Base-by-base conservation (phyloP, 768 basidiomycete species). In the Lentinula raphanica region DNA sequence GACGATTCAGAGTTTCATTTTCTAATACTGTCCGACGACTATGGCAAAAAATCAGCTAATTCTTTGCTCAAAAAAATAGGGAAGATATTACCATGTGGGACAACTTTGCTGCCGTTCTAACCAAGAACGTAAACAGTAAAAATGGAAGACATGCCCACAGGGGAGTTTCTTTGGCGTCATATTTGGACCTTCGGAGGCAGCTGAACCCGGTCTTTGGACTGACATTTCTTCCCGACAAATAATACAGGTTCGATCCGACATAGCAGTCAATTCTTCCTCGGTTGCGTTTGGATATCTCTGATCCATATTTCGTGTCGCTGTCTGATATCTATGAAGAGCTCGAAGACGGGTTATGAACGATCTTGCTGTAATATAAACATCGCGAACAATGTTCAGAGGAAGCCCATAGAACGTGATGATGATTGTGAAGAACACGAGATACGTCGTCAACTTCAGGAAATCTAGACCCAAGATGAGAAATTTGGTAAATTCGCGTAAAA, bases 51-150 rank as follows among this genome's bases (percentile, higher is more conserved):
- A 39, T 38, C 23, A 36, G 27, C 15, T n/a, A n/a, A n/a, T n/a
- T n/a, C n/a, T n/a, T n/a, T n/a, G n/a, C n/a, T n/a, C n/a, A n/a
- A n/a, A n/a, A n/a, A n/a, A 15, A 39, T 38, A 23, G 32, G 0
- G 8, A 49, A 58, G 58, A 21, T 71, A 87, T 71, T 50, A 96
- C 96, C 96, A 99, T 40, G 97, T 99, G 1, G 97, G 97, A 70
- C 97, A 99, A 64, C 92, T 98, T 71, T 98, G 97, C 70, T 99
- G 97, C 44, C 97, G 82, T 71, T 99, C 97, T 27, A 99, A 81
- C 97, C 97, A 99, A 21, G 93, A 95, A 39, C 94, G 82, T 61
- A 99, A 81, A 71, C 97, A 99, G 67, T 98, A 87, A 70, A 98
- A 96, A 72, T 99, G 97, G 76, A 99, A 99, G 42, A 97, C 86